These are phyloP conservation scores for Penicillium fuscoglaucum DNA, from an alignment of 2,329 filamentous ascomycete genomes.

Conservation along the genomic window DNA sequence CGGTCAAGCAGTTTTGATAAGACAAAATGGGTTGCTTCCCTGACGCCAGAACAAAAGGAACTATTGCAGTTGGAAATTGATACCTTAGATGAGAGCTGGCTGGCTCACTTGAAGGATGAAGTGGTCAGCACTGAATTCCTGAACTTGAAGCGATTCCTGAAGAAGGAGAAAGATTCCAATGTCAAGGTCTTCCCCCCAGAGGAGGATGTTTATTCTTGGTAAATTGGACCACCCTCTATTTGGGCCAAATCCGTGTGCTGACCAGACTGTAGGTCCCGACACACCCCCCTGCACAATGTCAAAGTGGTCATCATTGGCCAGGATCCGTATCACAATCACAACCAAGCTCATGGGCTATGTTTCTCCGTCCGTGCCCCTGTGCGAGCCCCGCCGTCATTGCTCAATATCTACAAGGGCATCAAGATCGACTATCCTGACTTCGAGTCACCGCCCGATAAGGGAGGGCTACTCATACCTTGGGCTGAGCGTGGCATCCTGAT, in stretches of 20 bases:
- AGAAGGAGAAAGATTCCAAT: conserved; percentile 69
- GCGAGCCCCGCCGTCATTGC: conserved; percentile 80
- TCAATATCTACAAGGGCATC: conserved; percentile 89
- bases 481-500: conserved; percentile 89
- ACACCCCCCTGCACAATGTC: conserved; percentile 83
- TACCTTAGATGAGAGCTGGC: conserved; percentile 87
- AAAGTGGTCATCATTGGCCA: conserved; percentile 94
- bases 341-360: conserved; percentile 93
- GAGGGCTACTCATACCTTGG: conserved; percentile 87
- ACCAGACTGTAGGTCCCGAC: conserved; percentile 72
- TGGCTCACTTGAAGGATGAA: conserved; percentile 85
- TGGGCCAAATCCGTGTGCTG: conserved; percentile 12
- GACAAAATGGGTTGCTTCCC: conserved; percentile 77
- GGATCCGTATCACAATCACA: conserved; percentile 93
- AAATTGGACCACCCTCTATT: conserved; percentile 28
- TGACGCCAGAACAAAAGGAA: conserved; percentile 78
- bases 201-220: conserved; percentile 95
- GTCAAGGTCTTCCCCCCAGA: conserved; percentile 84
- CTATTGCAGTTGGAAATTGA: conserved; percentile 87
- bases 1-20: conserved; percentile 72
- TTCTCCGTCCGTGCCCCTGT: conserved; percentile 94
- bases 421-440: conserved; percentile 86
- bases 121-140: conserved; percentile 77
- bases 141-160: conserved; percentile 81
- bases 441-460: conserved; percentile 69